Conservation (phyloP, 148 eudicot genomes). For the Heliamphora exappendiculata region DNA sequence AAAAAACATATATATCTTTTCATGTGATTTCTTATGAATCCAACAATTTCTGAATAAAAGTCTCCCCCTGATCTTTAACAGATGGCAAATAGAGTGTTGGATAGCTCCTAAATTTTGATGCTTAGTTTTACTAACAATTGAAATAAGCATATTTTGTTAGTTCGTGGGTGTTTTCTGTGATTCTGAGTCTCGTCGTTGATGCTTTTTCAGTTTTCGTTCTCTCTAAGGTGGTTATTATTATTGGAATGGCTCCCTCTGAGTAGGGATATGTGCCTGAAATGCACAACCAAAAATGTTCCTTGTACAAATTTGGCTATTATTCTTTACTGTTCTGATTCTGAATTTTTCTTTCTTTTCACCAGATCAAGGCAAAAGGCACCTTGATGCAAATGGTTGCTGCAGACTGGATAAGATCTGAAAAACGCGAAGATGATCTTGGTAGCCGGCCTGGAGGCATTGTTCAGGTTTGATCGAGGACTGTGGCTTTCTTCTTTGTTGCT, state of each 20-base stretch:
- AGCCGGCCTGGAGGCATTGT: conserved; percentile 53
- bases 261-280: neutral
- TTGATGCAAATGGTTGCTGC: conserved; percentile 51
- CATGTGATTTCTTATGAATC: neutral
- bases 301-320: neutral
- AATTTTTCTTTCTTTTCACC: neutral
- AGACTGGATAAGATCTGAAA: conserved; percentile 61
- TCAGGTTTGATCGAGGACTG: conserved; percentile 31
- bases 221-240: neutral
- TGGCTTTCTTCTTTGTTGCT: neutral
- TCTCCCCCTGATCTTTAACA: neutral
- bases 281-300: neutral
- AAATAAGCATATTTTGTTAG: neutral
- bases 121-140: neutral
- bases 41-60: neutral
- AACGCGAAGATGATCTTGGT: conserved; percentile 58
- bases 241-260: neutral
- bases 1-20: no score
- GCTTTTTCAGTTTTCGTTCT: neutral
- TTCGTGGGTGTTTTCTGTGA: neutral
- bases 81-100: neutral
- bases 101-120: neutral
- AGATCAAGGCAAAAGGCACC: conserved; percentile 50
- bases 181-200: neutral
- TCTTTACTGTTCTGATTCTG: neutral